Conservation (phyloP, 139 green algal species). For the Limnomonas spitsbergensis region DNA sequence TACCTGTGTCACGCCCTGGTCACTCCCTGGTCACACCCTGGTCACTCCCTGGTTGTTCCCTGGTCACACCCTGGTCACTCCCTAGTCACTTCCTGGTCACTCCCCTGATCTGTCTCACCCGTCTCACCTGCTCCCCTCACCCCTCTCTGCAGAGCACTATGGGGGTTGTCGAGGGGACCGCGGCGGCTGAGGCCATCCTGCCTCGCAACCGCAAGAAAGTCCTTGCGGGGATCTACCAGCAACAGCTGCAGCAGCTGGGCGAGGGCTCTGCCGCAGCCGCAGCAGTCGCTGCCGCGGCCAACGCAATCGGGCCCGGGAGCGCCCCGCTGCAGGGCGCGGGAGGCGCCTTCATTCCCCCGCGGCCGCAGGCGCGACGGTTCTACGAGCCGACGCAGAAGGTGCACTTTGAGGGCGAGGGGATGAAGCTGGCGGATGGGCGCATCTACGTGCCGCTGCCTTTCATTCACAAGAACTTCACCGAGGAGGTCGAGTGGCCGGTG, state of each 20-base stretch:
- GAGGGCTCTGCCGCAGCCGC: not conserved
- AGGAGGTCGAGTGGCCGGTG: slow-evolving; percentile 5
- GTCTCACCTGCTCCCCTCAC: too few relatives aligned
- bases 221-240: not conserved
- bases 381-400: not conserved
- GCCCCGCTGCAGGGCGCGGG: too few relatives aligned
- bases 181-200: not conserved
- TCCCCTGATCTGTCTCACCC: too few relatives aligned
- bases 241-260: not conserved
- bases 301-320: too few relatives aligned
- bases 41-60: too few relatives aligned
- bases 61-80: too few relatives aligned
- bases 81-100: too few relatives aligned
- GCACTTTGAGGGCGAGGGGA: slow-evolving; percentile 25
- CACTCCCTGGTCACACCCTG: too few relatives aligned
- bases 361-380: not conserved
- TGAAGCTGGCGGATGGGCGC: slow-evolving; percentile 30
- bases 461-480: slow-evolving; percentile 25
- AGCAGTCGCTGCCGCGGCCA: too few relatives aligned
- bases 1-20: too few relatives aligned
- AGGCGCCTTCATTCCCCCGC: not conserved
- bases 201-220: not conserved
- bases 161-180: not conserved
- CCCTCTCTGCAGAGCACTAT: not conserved
- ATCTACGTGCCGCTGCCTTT: slow-evolving; percentile 35